Percentiles rank a stretch among this genome's conserved stretches.
Conservation (phyloP, 305 asterid genomes). For the Plantago lanceolata region DNA sequence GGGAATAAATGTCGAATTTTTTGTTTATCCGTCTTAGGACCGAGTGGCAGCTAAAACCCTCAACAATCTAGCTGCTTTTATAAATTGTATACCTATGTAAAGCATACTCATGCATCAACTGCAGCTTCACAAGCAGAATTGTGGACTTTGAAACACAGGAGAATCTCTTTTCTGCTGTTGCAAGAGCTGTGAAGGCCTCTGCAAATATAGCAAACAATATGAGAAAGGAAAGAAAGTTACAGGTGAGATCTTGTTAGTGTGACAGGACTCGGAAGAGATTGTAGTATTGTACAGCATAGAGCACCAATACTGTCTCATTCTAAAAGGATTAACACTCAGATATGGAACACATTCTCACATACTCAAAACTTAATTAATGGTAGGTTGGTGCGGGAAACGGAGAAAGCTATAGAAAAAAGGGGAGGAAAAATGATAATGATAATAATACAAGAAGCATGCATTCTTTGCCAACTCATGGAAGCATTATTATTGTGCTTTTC, state of each 20-base stretch:
- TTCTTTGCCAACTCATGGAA: no score
- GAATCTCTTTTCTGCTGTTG: conserved; percentile 79
- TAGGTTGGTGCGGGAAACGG: not conserved
- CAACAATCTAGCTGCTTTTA: no score
- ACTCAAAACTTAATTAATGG: not conserved
- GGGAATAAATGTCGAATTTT: conserved; percentile 18
- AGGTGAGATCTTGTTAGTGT: conserved; percentile 19
- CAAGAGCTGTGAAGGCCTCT: conserved; percentile 86
- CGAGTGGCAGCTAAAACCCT: no score
- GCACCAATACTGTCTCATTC: not conserved
- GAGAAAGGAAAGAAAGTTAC: conserved; percentile 7
- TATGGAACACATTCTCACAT: not conserved
- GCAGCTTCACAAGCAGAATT: conserved; percentile 68
- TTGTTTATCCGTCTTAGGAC: no score
- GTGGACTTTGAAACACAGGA: conserved; percentile 68
- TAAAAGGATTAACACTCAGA: not conserved
- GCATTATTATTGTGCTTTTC: no score
- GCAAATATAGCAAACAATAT: conserved; percentile 9
- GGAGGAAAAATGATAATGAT: not conserved
- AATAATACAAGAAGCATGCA: no score
- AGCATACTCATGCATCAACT: conserved; percentile 83
- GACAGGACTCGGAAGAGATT: conserved; percentile 11
- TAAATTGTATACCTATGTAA: conserved; percentile 53
- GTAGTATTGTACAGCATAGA: not conserved
- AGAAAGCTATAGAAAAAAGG: not conserved